These are phyloP conservation scores for Diaporthe nobilis DNA, from an alignment of 2,329 filamentous ascomycete species.

Conservation along the genomic window DNA sequence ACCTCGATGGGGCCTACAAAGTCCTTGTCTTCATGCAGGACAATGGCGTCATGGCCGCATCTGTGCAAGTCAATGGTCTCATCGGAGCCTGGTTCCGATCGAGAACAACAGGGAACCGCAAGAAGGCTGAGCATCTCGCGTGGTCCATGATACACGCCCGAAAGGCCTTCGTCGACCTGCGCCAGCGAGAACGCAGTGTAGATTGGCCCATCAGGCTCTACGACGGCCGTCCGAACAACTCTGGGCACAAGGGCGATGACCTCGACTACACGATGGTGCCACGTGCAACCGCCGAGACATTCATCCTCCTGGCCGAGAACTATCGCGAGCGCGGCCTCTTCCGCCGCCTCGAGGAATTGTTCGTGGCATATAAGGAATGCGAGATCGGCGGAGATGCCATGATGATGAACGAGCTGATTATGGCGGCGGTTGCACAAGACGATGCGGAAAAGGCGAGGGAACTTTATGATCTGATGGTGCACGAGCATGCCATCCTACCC, in stretches of 20 bases:
- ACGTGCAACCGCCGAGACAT: slow-evolving; percentile 81
- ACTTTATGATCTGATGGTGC: slow-evolving; percentile 69
- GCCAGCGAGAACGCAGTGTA: slow-evolving; percentile 51
- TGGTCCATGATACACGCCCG: slow-evolving; percentile 84
- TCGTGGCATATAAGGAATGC: slow-evolving; percentile 72
- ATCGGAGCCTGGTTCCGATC: slow-evolving; percentile 83
- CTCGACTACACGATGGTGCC: slow-evolving; percentile 57
- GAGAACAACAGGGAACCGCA: slow-evolving; percentile 65
- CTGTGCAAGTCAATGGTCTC: slow-evolving; percentile 85
- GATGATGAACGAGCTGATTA: slow-evolving; percentile 85
- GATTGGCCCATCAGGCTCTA: slow-evolving; percentile 48
- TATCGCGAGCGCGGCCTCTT: slow-evolving; percentile 76
- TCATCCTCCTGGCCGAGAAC: slow-evolving; percentile 80
- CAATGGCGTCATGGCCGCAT: slow-evolving; percentile 75
- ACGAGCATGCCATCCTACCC: slow-evolving; percentile 65
- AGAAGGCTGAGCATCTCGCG: slow-evolving; percentile 76
- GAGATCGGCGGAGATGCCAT: slow-evolving; percentile 78
- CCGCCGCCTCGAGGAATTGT: slow-evolving; percentile 70
- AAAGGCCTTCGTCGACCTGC: slow-evolving; percentile 71
- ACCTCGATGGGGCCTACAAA: slow-evolving; percentile 78
- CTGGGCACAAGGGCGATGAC: slow-evolving; percentile 43
- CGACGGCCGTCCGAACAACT: slow-evolving; percentile 41
- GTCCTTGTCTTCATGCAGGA: slow-evolving; percentile 84
- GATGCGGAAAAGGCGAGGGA: slow-evolving; percentile 67
- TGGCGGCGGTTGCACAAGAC: slow-evolving; percentile 73